Base-by-base conservation (phyloP, 148 eudicot genomes). In the Gaultheria prostrata region DNA sequence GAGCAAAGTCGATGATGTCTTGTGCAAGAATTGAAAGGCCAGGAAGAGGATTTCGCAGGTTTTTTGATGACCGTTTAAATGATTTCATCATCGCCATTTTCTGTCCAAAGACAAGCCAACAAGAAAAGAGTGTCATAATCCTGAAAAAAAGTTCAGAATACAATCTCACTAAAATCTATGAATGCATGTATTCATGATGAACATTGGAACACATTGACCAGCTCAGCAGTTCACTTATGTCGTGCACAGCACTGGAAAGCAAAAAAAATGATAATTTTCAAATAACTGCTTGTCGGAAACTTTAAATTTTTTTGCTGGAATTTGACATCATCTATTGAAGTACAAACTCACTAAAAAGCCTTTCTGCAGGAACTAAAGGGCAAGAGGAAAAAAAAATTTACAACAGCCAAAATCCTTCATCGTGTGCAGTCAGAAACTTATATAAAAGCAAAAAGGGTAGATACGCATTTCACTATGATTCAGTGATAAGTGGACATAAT, bases 11-110 rank as follows among this genome's bases (percentile, higher is more conserved):
- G 33, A 87, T 88, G 56, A 92, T 89, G 88, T 92, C 95, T 87
- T 97, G 99, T 46, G 97, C 99, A 78, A 97, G 98, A 80, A 91
- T 81, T 61, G 90, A 94, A 77, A 97, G 95, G 72, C 87, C 76
- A 73, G 97, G 99, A 84, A 95, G 93, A 43, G 93, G 87, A 88
- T 88, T 89, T 39, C 79, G 94, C 84, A 87, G 95, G 67, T 85
- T 86, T 81, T 87, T 92, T 54, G 94, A 88, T 14, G 93, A 90
- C 65, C 90, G 86, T 90, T 88, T 90, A 92, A 90, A 91, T 83
- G 87, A 87, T 83, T 89, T 90, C 69, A 94, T 76, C 87, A 89
- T 89, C 91, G 92, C 96, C 92, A 86, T 92, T 92, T 89, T 95
- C 99, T 97, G 98, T 85, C 77, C 83, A 73, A 87, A 83, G 59